Percentiles rank a stretch among this genome's conserved stretches.
phyloP scores from a whole-genome alignment of 306 rosid genomes.

The Inga laurina region DNA sequence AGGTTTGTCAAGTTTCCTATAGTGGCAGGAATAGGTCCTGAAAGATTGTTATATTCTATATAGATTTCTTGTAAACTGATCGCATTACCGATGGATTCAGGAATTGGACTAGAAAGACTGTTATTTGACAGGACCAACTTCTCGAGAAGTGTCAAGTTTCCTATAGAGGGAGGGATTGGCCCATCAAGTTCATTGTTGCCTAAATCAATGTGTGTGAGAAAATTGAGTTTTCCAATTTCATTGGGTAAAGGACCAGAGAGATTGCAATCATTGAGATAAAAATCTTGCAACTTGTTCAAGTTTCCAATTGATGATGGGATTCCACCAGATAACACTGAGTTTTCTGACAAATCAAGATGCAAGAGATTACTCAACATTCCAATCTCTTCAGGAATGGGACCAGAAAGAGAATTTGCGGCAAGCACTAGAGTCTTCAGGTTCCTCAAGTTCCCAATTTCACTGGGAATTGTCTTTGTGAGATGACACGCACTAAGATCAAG shows the following conservation, averaged over 20 bases:
- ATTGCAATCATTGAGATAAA: neutral
- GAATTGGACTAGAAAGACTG: neutral
- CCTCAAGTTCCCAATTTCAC: neutral
- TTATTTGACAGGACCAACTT: neutral
- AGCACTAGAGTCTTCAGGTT: neutral
- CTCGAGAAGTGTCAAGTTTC: neutral
- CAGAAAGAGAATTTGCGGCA: neutral
- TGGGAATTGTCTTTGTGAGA: neutral
- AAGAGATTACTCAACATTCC: neutral
- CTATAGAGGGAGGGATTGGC: neutral
- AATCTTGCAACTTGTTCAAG: neutral
- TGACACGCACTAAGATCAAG: neutral
- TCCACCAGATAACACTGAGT: neutral
- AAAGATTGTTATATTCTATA: no score
- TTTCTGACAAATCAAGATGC: neutral
- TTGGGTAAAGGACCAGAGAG: neutral
- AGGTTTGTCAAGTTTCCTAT: constrained; percentile 11
- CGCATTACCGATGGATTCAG: neutral
- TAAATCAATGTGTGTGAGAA: neutral
- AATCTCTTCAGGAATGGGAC: neutral
- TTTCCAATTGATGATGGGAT: constrained; percentile 10
- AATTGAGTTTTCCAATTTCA: neutral
- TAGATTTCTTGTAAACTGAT: neutral
- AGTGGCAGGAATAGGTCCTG: constrained; percentile 5
- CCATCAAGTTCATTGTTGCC: neutral